Evolutionary conservation across 768 basidiomycete genomes (phyloP).

Genomic region (Lentinula raphanica): DNA sequence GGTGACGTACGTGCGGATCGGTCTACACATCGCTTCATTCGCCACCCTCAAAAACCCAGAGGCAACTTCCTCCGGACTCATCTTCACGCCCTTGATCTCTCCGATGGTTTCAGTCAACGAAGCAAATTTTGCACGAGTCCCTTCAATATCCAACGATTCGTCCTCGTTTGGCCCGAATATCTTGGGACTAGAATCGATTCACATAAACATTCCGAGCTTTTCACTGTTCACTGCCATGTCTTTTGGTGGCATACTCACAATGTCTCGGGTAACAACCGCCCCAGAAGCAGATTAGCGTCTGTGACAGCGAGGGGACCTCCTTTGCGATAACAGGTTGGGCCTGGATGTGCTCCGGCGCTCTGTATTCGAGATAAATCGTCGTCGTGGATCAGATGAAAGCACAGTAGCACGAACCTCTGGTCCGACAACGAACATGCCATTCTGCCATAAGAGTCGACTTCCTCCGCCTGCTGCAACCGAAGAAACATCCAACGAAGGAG

Average conservation of each 20-base stretch:
- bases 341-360: slow-evolving; percentile 12
- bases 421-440: slow-evolving; percentile 14
- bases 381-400: neutral
- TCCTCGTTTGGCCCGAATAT: slow-evolving; percentile 39
- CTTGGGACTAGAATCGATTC: too few relatives aligned
- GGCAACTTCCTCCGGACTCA: slow-evolving; percentile 38
- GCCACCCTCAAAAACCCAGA: slow-evolving; percentile 64
- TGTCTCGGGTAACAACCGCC: slow-evolving; percentile 81
- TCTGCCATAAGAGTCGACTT: slow-evolving; percentile 33
- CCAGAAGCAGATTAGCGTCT: slow-evolving; percentile 56
- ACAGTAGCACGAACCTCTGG: neutral
- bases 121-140: neutral
- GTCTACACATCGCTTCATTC: slow-evolving; percentile 69
- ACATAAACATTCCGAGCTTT: too few relatives aligned
- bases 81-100: slow-evolving; percentile 40
- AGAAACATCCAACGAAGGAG: slow-evolving; percentile 38
- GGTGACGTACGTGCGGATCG: slow-evolving; percentile 42
- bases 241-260: too few relatives aligned
- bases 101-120: neutral
- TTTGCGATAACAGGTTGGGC: slow-evolving; percentile 13
- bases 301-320: slow-evolving; percentile 66
- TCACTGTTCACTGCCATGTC: too few relatives aligned
- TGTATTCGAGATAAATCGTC: slow-evolving; percentile 13
- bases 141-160: slow-evolving; percentile 34
- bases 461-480: slow-evolving; percentile 37